A percentile compares a stretch with the other conserved stretches of the same genome.
phyloP scores from a whole-genome alignment of 257 asterid genomes.

The Avicennia marina region DNA sequence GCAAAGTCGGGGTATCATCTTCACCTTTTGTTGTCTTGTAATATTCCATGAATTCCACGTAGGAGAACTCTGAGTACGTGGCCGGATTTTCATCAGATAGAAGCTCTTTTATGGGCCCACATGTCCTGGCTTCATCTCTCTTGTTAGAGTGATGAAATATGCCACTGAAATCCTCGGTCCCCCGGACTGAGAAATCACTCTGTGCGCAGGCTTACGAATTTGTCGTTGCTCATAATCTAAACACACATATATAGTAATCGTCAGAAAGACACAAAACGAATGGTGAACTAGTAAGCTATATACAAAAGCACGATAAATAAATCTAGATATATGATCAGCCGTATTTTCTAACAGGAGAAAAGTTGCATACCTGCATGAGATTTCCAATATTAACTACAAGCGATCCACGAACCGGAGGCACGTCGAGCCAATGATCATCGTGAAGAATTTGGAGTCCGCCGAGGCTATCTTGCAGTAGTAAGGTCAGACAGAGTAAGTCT shows the following conservation, averaged over 20 bases:
- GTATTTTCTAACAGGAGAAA: too few relatives aligned
- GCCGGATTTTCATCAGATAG: slow-evolving; percentile 25
- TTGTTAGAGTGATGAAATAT: slow-evolving; percentile 26
- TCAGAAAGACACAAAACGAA: neutral
- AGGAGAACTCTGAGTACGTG: slow-evolving; percentile 21
- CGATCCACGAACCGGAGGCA: slow-evolving; percentile 29
- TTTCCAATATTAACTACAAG: slow-evolving; percentile 32
- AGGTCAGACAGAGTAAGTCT: slow-evolving; percentile 26
- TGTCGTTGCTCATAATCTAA: slow-evolving; percentile 36
- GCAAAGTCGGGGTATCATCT: slow-evolving; percentile 17
- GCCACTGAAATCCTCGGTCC: slow-evolving; percentile 42
- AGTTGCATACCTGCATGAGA: slow-evolving; percentile 26
- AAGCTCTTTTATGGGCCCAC: slow-evolving; percentile 33
- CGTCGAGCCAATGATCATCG: slow-evolving; percentile 26
- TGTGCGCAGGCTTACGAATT: slow-evolving; percentile 39
- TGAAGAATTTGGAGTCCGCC: slow-evolving; percentile 39
- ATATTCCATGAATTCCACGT: slow-evolving; percentile 13
- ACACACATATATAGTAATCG: too few relatives aligned
- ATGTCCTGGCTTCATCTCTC: slow-evolving; percentile 19
- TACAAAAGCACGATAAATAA: too few relatives aligned
- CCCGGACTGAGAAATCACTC: slow-evolving; percentile 27
- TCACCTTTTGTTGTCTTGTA: slow-evolving; percentile 25
- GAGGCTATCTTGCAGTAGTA: slow-evolving; percentile 28
- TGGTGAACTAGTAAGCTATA: too few relatives aligned
- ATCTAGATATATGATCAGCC: too few relatives aligned